phyloP scores from a whole-genome alignment of 2,329 filamentous ascomycete species.

The Colletotrichum sp. region DNA sequence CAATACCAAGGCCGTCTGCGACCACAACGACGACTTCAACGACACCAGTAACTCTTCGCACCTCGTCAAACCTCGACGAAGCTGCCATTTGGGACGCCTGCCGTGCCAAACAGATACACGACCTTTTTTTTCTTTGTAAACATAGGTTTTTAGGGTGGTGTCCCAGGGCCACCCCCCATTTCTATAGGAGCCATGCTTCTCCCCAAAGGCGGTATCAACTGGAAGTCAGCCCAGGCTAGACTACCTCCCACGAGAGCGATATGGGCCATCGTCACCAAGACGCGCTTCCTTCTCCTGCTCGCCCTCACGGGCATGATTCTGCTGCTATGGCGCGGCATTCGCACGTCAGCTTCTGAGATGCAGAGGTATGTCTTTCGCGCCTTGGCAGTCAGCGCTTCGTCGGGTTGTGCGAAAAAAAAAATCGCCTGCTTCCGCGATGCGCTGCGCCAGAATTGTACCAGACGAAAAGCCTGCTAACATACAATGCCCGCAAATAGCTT shows the following conservation, averaged over 20 bases:
- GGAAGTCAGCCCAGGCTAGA: slow-evolving; percentile 85
- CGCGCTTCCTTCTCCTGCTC: slow-evolving; percentile 77
- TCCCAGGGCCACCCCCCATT: slow-evolving; percentile 38
- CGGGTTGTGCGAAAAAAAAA: not conserved
- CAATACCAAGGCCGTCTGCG: not conserved
- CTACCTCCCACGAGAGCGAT: slow-evolving; percentile 79
- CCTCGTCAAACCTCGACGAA: not conserved
- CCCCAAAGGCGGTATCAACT: slow-evolving; percentile 86
- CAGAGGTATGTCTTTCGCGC: slow-evolving; percentile 70
- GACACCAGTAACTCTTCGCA: not conserved
- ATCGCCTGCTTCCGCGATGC: not conserved
- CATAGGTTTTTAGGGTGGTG: slow-evolving; percentile 38
- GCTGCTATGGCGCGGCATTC: slow-evolving; percentile 87
- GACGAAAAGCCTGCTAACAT: not conserved
- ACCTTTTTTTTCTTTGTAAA: slow-evolving; percentile 1
- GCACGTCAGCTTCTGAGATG: slow-evolving; percentile 82
- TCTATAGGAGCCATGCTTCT: slow-evolving; percentile 71
- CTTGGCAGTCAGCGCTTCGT: not conserved
- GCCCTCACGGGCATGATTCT: slow-evolving; percentile 73
- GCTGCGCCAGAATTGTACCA: not conserved
- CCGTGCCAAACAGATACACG: not conserved
- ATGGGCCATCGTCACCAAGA: slow-evolving; percentile 73
- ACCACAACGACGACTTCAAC: slow-evolving; percentile 1
- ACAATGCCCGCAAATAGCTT: slow-evolving; percentile 65
- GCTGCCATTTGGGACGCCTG: not conserved